Conservation (phyloP, 2,329 filamentous ascomycete genomes). For the Phaeoacremonium minimum region DNA sequence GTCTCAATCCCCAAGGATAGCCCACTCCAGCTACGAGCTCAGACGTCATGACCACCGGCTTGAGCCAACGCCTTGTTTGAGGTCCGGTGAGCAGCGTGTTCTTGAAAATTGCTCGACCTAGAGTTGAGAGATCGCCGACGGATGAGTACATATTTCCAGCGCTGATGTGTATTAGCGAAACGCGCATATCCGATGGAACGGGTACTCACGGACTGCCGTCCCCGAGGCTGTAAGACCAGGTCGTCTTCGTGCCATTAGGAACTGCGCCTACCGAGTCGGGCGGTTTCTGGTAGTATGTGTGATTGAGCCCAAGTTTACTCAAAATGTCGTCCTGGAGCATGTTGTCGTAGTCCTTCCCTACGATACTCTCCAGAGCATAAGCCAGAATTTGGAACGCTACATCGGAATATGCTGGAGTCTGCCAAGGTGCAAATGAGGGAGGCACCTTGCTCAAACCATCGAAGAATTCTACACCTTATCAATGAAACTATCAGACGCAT, state of each 20-base stretch:
- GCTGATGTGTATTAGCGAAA: too few relatives aligned
- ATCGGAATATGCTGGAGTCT: conserved; percentile 30
- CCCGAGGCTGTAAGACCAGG: conserved; percentile 18
- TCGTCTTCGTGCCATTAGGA: conserved; percentile 10
- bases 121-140: conserved; percentile 29
- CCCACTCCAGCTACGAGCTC: conserved; percentile 30
- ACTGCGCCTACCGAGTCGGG: conserved; percentile 12
- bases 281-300: conserved; percentile 17
- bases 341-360: conserved; percentile 19
- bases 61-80: conserved; percentile 38
- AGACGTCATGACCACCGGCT: conserved; percentile 30
- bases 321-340: conserved; percentile 25
- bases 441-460: conserved; percentile 5
- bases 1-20: conserved; percentile 39
- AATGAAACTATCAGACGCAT: conserved; percentile 1
- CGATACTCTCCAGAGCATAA: conserved; percentile 34
- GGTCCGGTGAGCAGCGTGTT: conserved; percentile 26
- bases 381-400: conserved; percentile 27
- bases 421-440: conserved; percentile 16
- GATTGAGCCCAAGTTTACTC: conserved; percentile 21
- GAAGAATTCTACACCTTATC: conserved; percentile 8
- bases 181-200: too few relatives aligned
- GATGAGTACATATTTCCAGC: conserved; percentile 41
- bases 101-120: conserved; percentile 37
- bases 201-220: conserved; percentile 11